Percentiles rank a stretch among this genome's conserved stretches.
These are phyloP conservation scores for Bombardia bombarda DNA, from an alignment of 495 filamentous ascomycete genomes.

Conservation along the genomic window DNA sequence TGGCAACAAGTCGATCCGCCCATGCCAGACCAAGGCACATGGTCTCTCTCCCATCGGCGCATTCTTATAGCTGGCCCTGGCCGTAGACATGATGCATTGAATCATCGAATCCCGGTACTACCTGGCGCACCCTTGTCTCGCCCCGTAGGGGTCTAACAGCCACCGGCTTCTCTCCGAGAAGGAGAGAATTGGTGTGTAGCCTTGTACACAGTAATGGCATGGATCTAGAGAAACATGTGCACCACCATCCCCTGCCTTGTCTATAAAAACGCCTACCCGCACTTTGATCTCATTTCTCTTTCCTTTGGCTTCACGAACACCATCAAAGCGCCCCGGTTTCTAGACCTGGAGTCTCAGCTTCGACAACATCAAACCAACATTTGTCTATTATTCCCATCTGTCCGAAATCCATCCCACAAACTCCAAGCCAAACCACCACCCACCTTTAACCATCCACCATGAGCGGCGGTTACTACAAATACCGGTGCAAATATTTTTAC, in stretches of 20 bases:
- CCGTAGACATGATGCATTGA: background rate
- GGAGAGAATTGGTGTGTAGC: slow-evolving; percentile 4
- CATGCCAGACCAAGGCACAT: no score
- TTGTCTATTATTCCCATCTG: no score
- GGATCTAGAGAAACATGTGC: background rate
- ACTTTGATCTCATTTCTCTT: slow-evolving; percentile 3
- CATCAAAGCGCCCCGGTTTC: background rate
- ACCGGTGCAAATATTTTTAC: slow-evolving; percentile 53
- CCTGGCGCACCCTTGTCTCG: slow-evolving; percentile 7
- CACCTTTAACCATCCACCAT: no score
- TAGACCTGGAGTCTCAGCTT: background rate
- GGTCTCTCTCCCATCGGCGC: no score
- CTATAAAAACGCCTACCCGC: background rate
- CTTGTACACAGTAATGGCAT: background rate
- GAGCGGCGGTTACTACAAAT: slow-evolving; percentile 54
- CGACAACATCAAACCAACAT: background rate
- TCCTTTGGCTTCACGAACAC: no score
- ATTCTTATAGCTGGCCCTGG: background rate
- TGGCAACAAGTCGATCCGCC: no score
- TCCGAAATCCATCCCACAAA: no score
- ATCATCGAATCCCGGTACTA: slow-evolving; percentile 10
- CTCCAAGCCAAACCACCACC: no score
- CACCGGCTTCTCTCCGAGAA: slow-evolving; percentile 10
- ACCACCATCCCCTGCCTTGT: background rate
- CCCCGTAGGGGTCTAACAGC: slow-evolving; percentile 11